Base-by-base conservation (phyloP, 2,329 filamentous ascomycete species). In the Aspergillus aculeatus region DNA sequence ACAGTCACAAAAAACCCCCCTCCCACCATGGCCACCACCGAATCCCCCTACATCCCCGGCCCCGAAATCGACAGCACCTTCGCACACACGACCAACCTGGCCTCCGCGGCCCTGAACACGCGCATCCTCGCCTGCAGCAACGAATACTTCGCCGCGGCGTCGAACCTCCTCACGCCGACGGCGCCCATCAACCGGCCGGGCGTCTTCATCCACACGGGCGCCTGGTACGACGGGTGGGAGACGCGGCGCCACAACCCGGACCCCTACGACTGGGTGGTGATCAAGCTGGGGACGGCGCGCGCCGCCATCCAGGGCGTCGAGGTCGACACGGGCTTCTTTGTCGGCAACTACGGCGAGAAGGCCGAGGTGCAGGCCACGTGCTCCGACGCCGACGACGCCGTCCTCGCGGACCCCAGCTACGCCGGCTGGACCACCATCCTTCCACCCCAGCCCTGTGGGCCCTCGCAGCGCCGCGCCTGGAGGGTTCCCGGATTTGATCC, bases 161-260 rank as follows among this genome's bases (percentile, higher is more conserved):
- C 77, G 10, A 87, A 87, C 74, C 82, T 87, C 62, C 81, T 82
- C 56, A 86, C 82, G 0, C 83, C 83, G 0, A 82, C 81, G 1
- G 74, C 83, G 1, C 82, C 84, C 3, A 76, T 87, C 64, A 82
- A 81, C 64, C 82, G 81, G 59, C 81, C 83, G 0, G 84, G 84
- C 54, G 79, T 84, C 67, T 87, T 86, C 73, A 79, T 83, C 47
- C 82, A 85, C 69, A 80, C 83, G 4, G 85, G 85, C 59, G 84
- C 84, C 51, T 87, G 85, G 84, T 87, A 86, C 69, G 84, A 87
- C 69, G 85, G 85, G 19, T 87, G 85, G 85, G 85, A 88, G 64
- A 87, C 85, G 5, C 78, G 85, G 5, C 78, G 85, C 26, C 85
- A 87, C 74, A 88, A 88, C 68, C 73, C 79, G 0, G 78, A 80